Percentiles rank a stretch among this genome's conserved stretches.
These are phyloP conservation scores for Mycena sanguinolenta DNA, from an alignment of 768 basidiomycete genomes.

Conservation along the genomic window DNA sequence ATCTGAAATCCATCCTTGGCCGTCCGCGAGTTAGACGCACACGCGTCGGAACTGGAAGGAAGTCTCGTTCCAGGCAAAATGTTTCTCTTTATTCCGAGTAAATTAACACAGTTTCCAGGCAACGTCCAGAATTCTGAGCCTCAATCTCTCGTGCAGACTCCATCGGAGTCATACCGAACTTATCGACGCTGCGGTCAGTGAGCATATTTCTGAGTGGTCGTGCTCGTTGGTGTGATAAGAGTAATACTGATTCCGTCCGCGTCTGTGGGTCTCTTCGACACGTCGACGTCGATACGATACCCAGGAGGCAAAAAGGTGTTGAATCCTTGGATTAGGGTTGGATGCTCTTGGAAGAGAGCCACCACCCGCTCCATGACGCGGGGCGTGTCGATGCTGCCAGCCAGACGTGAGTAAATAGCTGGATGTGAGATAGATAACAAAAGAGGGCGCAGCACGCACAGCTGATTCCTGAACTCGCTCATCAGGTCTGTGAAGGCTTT, in stretches of 20 bases:
- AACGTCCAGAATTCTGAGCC: no score
- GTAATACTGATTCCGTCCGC: no score
- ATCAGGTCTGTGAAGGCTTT: constrained; percentile 97
- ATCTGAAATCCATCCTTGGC: no score
- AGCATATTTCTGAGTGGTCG: no score
- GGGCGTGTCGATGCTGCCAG: constrained; percentile 94
- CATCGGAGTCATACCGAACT: no score
- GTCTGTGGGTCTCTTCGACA: constrained; percentile 79
- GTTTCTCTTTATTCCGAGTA: no score
- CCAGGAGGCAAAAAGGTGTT: constrained; percentile 97
- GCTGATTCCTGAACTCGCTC: constrained; percentile 99
- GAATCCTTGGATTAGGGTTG: constrained; percentile 93
- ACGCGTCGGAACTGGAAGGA: no score
- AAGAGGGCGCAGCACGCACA: constrained; percentile 69
- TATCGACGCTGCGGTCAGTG: no score
- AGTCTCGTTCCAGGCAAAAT: no score
- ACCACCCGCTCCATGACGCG: constrained; percentile 97
- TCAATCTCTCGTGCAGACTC: no score
- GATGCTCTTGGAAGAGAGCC: constrained; percentile 91
- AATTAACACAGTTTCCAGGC: no score
- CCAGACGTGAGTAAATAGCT: constrained; percentile 34
- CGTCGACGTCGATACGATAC: constrained; percentile 94
- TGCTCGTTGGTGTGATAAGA: constrained; percentile 85
- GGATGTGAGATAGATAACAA: constrained; percentile 25
- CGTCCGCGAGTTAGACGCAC: no score